Evolutionary conservation across 129 eudicot species (phyloP).

Genomic region (Escallonia herrerae): DNA sequence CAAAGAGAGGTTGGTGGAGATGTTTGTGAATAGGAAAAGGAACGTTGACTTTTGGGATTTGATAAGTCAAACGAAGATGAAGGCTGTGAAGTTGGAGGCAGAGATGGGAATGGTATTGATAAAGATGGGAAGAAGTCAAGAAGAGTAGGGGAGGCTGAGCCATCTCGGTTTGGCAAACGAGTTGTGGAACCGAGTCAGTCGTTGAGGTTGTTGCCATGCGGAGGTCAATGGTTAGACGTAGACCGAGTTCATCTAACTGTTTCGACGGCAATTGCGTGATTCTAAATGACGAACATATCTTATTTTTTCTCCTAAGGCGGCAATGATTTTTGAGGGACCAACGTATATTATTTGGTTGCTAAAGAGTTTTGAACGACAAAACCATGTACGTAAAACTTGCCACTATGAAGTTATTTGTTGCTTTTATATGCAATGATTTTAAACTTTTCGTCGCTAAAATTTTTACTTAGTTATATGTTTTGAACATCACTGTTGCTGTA

Average conservation of each 20-base stretch:
- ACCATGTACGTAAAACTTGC: neutral
- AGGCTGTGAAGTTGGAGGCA: slow-evolving; percentile 13
- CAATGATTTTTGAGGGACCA: neutral
- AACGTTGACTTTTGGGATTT: slow-evolving; percentile 57
- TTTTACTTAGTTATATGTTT: too few relatives aligned
- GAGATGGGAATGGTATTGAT: slow-evolving; percentile 16
- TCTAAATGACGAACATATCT: neutral
- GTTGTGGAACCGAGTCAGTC: slow-evolving; percentile 27
- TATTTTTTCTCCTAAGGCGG: neutral
- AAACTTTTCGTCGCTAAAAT: neutral
- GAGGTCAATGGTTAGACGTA: slow-evolving; percentile 17
- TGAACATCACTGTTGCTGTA: too few relatives aligned
- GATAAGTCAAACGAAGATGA: slow-evolving; percentile 18
- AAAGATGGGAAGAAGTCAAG: slow-evolving; percentile 10
- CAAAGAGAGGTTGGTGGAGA: slow-evolving; percentile 24
- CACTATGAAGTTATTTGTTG: neutral
- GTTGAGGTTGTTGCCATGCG: slow-evolving; percentile 22
- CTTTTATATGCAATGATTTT: neutral
- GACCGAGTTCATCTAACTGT: slow-evolving; percentile 12
- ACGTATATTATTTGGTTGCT: neutral
- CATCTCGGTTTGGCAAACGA: slow-evolving; percentile 21
- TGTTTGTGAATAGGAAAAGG: slow-evolving; percentile 43
- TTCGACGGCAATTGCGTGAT: slow-evolving; percentile 12
- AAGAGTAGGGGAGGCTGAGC: neutral
- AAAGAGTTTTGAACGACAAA: neutral